Evolutionary conservation across 2,329 filamentous ascomycete species (phyloP), one percentile per base, ranked within the genome.

Genomic region (Apiospora hydei): DNA sequence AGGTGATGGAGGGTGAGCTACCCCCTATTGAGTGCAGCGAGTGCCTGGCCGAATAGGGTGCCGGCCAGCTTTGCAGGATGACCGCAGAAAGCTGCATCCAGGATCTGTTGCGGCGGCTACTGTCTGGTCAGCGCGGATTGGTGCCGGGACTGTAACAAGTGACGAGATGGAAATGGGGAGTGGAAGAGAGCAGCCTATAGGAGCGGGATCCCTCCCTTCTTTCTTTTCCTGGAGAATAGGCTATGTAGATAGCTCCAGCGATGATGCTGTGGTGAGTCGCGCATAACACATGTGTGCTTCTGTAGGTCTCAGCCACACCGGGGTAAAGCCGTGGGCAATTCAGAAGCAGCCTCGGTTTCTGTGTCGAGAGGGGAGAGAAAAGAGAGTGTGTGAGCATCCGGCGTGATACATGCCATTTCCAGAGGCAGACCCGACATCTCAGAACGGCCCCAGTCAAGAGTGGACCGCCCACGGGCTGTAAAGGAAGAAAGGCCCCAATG

Each of bases 1-100:
- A 51, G 47, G 47, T 24, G 13, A 16, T 61, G 30, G 53, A 34
- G 16, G 30, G 53, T 30, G n/a, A 38, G 16, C 53, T 0, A 1
- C 57, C 57, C 57, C 57, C 57, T 64, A 64, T 64, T 64, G 57
- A 64, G 38, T 64, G 57, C 57, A 64, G 57, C 18, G 30, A 14
- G 57, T n/a, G 41, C 30, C 57, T 64, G 57, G 30, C 34, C 34
- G 57, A 64, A 64, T 64, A 41, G 57, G 18, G 34, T 64, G 34
- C 18, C 57, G 18, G 57, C 57, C 57, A 38, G 57, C 57, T 41
- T 41, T 64, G 57, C 57, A 64, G 57, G 30, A 21, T 38, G 30
- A 38, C 57, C 21, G 57, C 57, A 64, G 34, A 41, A 64, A 41
- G 57, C 57, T 64, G 57, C 34, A 64, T 18, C 30, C 57, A 64